Percentiles rank a stretch among this genome's conserved stretches.
These are phyloP conservation scores for Platanthera zijinensis DNA, from an alignment of 106 monocot genomes.

Conservation along the genomic window DNA sequence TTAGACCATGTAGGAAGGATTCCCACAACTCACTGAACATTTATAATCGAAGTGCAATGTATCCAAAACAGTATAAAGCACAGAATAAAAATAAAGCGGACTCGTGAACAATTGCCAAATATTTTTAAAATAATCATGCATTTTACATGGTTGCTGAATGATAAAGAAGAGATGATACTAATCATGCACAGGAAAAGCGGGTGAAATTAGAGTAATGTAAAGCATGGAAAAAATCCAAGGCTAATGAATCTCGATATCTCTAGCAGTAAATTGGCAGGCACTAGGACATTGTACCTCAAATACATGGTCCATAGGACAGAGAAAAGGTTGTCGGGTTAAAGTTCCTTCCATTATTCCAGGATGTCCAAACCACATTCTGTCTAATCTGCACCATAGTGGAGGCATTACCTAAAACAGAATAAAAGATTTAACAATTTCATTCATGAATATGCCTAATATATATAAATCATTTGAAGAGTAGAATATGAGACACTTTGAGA, in stretches of 20 bases:
- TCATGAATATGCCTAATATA: neutral
- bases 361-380: slow-evolving; percentile 94
- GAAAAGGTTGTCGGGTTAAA: slow-evolving; percentile 85
- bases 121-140: neutral
- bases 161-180: neutral
- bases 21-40: neutral
- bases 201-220: too few relatives aligned
- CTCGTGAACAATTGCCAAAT: neutral
- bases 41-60: neutral
- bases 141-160: neutral
- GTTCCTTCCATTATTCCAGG: slow-evolving; percentile 85
- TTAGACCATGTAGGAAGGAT: neutral
- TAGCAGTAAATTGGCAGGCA: neutral
- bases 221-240: neutral
- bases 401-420: slow-evolving; percentile 87
- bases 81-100: neutral
- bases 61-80: neutral
- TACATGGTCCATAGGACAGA: slow-evolving; percentile 94
- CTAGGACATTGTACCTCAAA: slow-evolving; percentile 57
- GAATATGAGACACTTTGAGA: neutral
- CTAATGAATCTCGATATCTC: neutral
- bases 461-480: neutral
- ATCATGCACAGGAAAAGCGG: too few relatives aligned
- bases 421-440: slow-evolving; percentile 16
- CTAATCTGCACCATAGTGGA: slow-evolving; percentile 95